Base-by-base conservation (phyloP, 345 rosid genomes). In the Brassica incana region DNA sequence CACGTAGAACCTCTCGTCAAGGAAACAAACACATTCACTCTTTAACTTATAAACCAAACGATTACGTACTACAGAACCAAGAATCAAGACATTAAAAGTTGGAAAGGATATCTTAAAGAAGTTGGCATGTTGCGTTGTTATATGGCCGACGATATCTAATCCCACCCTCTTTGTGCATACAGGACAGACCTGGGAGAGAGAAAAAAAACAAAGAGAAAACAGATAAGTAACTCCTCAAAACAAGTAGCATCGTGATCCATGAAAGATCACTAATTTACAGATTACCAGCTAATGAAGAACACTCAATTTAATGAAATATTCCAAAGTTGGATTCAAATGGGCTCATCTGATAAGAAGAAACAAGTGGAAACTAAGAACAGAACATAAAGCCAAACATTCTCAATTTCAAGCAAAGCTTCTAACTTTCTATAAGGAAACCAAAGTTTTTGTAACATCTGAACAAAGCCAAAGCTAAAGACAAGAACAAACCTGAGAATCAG, bases 141-240 rank as follows among this genome's bases (percentile, higher is more conserved):
- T 87, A 67, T 91, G 98, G 80, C 91, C 83, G 48, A 91, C 90
- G 65, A 91, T 87, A 73, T 90, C 89, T 78, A 77, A 69, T 80
- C 97, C 95, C 48, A 89, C 92, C 84, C 89, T 84, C 80, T 90
- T 88, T 1, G 88, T 79, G 73, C 97, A 93, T 45, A 91, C 90
- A 33, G 93, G 98, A 72, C 95, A 91, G 0, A 88, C 89, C 98
- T 90, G 90, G 6, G 65, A 80, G n/a, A 0, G 0, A 0, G 0
- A 0, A 20, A 25, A 33, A 59, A 40, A 45, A 32, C n/a, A 60
- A 33, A 76, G 64, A 60, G 30, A 5, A 20, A 23, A 20, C 67
- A 43, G 72, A 52, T 5, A 8, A 10, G 43, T 62, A 71, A 20
- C 71, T 50, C 58, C 3, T 64, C 8, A n/a, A 50, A 50, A 20